phyloP scores from a whole-genome alignment of 306 rosid genomes.

The Vigna radiata region DNA sequence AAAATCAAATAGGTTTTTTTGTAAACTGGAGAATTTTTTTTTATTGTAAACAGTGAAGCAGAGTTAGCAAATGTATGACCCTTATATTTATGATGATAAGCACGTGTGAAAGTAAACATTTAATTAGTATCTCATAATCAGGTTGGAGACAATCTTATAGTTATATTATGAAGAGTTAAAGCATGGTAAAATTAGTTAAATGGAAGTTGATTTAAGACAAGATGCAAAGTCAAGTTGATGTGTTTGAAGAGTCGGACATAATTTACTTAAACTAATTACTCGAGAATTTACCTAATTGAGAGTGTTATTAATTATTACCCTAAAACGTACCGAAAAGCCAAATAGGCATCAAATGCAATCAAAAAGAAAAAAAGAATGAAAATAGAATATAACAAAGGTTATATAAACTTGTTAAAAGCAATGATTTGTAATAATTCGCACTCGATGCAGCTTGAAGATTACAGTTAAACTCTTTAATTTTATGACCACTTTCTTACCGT shows the following conservation, averaged over 20 bases:
- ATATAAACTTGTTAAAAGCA: slow-evolving; percentile 28
- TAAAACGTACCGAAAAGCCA: neutral
- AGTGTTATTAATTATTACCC: slow-evolving; percentile 8
- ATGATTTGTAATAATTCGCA: slow-evolving; percentile 46
- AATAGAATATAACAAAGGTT: neutral
- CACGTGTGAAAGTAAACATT: slow-evolving; percentile 38
- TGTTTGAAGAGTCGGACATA: neutral
- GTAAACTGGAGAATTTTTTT: no score
- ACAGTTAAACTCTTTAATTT: slow-evolving; percentile 35
- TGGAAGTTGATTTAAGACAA: neutral
- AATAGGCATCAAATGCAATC: neutral
- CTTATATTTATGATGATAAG: neutral
- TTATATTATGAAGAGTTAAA: neutral
- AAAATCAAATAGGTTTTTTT: no score
- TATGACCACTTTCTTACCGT: slow-evolving; percentile 41
- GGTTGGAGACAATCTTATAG: neutral
- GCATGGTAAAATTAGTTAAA: neutral
- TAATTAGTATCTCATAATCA: slow-evolving; percentile 26
- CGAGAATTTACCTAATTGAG: slow-evolving; percentile 44
- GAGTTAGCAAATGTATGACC: neutral
- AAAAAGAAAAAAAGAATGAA: neutral
- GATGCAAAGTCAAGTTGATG: neutral
- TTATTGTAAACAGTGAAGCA: no score
- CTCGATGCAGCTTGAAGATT: slow-evolving; percentile 39
- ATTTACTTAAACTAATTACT: neutral